A percentile compares a stretch with the other conserved stretches of the same genome.
phyloP scores from a whole-genome alignment of 2,329 filamentous ascomycete species.

The Colletotrichum viniferum region DNA sequence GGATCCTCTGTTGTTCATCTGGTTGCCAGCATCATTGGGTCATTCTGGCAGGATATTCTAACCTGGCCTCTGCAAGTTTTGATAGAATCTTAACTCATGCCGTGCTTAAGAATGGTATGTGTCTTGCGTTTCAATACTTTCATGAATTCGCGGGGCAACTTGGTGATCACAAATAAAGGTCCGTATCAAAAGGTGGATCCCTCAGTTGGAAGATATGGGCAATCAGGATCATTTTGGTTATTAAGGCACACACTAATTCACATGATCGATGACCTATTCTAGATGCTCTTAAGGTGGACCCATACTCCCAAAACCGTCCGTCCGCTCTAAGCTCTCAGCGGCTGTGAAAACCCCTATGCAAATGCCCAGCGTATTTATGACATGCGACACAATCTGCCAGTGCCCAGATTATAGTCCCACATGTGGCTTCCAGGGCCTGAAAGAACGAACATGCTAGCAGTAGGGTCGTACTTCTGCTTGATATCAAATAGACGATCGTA shows the following conservation, averaged over 20 bases:
- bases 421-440: slow-evolving; percentile 19
- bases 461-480: slow-evolving; percentile 34
- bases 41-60: slow-evolving; percentile 36
- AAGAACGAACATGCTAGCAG: slow-evolving; percentile 16
- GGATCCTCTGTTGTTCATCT: slow-evolving; percentile 35
- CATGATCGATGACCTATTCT: not conserved
- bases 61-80: slow-evolving; percentile 37
- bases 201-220: not conserved
- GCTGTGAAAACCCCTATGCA: accelerated
- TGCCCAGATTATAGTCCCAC: slow-evolving; percentile 11
- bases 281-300: not conserved
- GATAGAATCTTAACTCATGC: not conserved
- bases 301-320: not conserved
- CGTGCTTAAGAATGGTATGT: accelerated
- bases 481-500: slow-evolving; percentile 29
- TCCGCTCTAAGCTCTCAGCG: not conserved
- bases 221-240: not conserved
- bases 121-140: not conserved
- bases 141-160: not conserved
- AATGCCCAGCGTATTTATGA: not conserved
- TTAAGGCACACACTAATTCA: accelerated
- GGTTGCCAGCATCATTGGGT: slow-evolving; percentile 35
- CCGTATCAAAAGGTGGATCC: not conserved
- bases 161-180: not conserved
- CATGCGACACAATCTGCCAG: not conserved